Evolutionary conservation across 1,284 basidiomycete genomes (phyloP), one percentile per base, ranked within the genome.

Genomic region (Ustilago vetiveriae): DNA sequence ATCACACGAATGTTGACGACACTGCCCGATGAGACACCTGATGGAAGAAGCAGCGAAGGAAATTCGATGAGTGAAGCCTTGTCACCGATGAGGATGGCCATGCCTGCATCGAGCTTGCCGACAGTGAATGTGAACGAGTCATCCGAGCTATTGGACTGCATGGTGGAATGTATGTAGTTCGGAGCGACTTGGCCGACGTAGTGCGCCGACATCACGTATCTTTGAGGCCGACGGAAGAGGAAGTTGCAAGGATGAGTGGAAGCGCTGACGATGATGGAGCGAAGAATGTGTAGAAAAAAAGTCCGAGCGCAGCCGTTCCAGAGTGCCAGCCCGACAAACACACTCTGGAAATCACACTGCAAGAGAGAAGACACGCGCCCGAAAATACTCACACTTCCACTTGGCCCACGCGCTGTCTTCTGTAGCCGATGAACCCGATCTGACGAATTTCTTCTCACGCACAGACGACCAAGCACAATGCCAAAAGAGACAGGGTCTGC

Each of bases 11-110:
- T 79, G 49, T 80, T 74, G 51, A 82, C 80, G 10, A 82, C 79
- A 10, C 76, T 79, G 17, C 80, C 80, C 5, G 71, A 67, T 16
- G 66, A 67, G 26, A 79, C 76, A 27, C 80, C 80, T 1, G 53
- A 62, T 6, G 80, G 80, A 6, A 82, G 67, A 10, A 82, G 71
- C 4, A 82, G 64, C 22, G 77, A 75, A n/a, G 80, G 80, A 21
- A 82, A 82, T 54, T 82, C 80, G 52, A 82, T 82, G n/a, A 81
- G 65, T 5, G 78, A 80, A 1, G 80, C 80, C 37, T 77, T 74
- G 23, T 80, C 75, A 24, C 80, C 80, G 24, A 82, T 80, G 56
- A 82, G 73, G 57, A 82, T 82, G 35, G 80, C 80, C 78, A 79
- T 78, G 51, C 74, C 75, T 13, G 75, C 76, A 62, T 79, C 68